These are phyloP conservation scores for Mytilinidion resinicola DNA, from an alignment of 495 filamentous ascomycete genomes.

Conservation along the genomic window DNA sequence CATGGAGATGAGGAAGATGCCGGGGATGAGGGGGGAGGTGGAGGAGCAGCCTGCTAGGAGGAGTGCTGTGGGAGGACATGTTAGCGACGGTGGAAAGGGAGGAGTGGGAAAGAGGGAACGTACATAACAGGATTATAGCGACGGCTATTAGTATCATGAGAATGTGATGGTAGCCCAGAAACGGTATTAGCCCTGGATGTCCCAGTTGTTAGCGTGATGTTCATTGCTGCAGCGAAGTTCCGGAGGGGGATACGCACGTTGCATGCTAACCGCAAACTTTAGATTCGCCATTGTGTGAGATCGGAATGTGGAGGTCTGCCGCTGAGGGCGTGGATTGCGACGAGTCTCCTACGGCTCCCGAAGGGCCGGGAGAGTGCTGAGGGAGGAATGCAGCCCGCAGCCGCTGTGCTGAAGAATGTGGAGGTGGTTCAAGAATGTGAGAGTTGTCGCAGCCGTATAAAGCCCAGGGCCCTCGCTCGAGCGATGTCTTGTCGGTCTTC, in stretches of 20 bases:
- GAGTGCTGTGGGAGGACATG: constrained; percentile 48
- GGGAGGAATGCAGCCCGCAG: constrained; percentile 32
- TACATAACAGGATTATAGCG: constrained; percentile 91
- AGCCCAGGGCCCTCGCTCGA: too few relatives aligned
- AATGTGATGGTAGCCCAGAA: constrained; percentile 97
- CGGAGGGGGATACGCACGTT: constrained; percentile 26
- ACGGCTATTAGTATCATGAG: constrained; percentile 95
- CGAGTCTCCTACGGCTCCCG: constrained; percentile 34
- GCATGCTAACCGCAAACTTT: constrained; percentile 39
- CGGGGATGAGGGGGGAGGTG: constrained; percentile 65
- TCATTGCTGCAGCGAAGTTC: constrained; percentile 1
- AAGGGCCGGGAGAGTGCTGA: constrained; percentile 31
- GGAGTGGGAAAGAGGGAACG: constrained; percentile 36
- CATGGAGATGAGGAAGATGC: constrained; percentile 72
- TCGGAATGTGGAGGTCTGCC: constrained; percentile 11
- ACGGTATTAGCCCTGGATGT: constrained; percentile 71
- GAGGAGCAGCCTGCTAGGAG: constrained; percentile 75
- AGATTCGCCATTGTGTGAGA: constrained; percentile 35
- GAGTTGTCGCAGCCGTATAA: too few relatives aligned
- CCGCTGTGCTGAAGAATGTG: constrained; percentile 2
- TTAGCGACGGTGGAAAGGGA: constrained; percentile 7
- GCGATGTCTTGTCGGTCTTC: neutral
- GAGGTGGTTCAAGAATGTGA: neutral
- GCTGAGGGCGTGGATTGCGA: constrained; percentile 8
- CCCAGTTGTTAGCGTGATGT: constrained; percentile 15